Evolutionary conservation across 371 early-diverging fungal species (phyloP).

Genomic region (Zychaea mexicana): DNA sequence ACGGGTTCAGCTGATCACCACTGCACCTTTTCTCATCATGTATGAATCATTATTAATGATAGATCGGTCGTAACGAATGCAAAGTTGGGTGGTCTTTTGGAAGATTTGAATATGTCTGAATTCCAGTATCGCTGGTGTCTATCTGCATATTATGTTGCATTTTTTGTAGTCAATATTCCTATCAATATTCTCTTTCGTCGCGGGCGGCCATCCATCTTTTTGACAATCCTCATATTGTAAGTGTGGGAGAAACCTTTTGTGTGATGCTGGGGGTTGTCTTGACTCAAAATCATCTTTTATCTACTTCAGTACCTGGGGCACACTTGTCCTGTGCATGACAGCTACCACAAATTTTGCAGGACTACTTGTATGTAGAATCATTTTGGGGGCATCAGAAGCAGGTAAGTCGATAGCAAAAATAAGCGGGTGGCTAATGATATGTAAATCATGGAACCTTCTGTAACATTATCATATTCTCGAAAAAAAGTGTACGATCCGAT

Average conservation of each 20-base stretch:
- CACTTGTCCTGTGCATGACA: background rate
- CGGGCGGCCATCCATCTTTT: background rate
- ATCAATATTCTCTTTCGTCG: background rate
- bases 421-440: background rate
- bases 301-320: background rate
- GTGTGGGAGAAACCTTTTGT: background rate
- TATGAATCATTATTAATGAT: background rate
- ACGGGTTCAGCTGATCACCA: no score
- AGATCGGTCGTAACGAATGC: background rate
- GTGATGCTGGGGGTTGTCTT: no score
- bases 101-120: background rate
- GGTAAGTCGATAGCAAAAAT: background rate
- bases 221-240: background rate
- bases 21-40: background rate
- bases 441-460: no score
- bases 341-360: slow-evolving; percentile 1
- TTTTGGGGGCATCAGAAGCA: background rate
- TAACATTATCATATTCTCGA: background rate
- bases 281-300: background rate
- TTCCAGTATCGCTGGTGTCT: background rate
- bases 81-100: background rate
- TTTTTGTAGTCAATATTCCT: background rate
- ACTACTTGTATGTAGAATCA: background rate
- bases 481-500: background rate
- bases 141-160: background rate